Conservation (phyloP, 2,329 filamentous ascomycete genomes). For the Endoconidiophora laricicola region DNA sequence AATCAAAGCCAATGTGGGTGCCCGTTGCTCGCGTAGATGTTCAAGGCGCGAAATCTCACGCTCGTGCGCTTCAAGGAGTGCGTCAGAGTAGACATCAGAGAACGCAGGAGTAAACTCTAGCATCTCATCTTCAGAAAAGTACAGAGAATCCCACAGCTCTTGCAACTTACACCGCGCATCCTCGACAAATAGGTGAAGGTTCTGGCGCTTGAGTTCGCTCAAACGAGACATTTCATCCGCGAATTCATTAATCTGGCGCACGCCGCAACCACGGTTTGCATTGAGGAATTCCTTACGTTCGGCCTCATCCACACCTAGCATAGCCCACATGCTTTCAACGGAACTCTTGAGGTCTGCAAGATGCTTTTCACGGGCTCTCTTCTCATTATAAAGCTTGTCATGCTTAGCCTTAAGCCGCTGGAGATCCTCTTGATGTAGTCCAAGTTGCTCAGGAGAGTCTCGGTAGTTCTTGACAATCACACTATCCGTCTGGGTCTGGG, state of each 20-base stretch:
- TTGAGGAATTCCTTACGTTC: conserved; percentile 78
- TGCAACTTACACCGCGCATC: conserved; percentile 82
- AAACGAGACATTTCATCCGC: conserved; percentile 76
- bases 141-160: conserved; percentile 85
- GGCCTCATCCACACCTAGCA: conserved; percentile 63
- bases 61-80: conserved; percentile 86
- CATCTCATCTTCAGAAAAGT: conserved; percentile 97
- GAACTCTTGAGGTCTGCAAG: conserved; percentile 58
- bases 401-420: conserved; percentile 53
- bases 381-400: conserved; percentile 77
- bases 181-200: conserved; percentile 89
- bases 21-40: conserved; percentile 68
- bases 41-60: conserved; percentile 74
- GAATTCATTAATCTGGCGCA: conserved; percentile 88
- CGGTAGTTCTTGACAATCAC: conserved; percentile 79
- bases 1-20: conserved; percentile 65
- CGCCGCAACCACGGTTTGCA: conserved; percentile 73
- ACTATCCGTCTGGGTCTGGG: conserved; percentile 79
- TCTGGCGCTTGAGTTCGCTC: conserved; percentile 87
- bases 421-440: conserved; percentile 77
- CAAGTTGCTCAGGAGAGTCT: conserved; percentile 83
- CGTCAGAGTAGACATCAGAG: conserved; percentile 92
- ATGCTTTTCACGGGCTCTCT: conserved; percentile 62
- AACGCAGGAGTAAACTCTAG: conserved; percentile 94
- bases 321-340: conserved; percentile 81